Evolutionary conservation across 441 rosid genomes (phyloP).

Genomic region (Erodium texanum): DNA sequence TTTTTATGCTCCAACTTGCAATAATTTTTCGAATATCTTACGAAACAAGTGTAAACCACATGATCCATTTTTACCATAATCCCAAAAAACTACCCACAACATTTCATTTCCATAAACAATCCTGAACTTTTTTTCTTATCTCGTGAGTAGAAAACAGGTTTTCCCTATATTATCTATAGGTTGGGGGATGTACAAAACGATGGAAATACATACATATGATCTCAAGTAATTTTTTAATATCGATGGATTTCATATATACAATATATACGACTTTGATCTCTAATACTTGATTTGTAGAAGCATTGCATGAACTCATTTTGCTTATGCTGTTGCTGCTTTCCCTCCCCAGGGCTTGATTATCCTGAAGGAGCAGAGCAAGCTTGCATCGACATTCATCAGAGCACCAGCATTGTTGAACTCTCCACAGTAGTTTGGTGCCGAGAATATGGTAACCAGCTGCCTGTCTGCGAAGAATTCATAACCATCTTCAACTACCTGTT

Average conservation of each 20-base stretch:
- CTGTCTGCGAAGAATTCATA: slow-evolving; percentile 62
- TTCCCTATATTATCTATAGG: too few species aligned
- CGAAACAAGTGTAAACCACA: too few species aligned
- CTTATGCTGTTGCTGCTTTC: slow-evolving; percentile 7
- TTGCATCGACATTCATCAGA: slow-evolving; percentile 50
- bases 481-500: slow-evolving; percentile 62
- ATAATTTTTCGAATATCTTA: too few species aligned
- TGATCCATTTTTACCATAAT: too few species aligned
- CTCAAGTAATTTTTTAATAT: background rate
- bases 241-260: background rate
- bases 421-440: slow-evolving; percentile 47
- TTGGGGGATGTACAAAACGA: background rate
- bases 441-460: slow-evolving; percentile 23
- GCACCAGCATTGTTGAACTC: slow-evolving; percentile 61
- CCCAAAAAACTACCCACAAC: background rate
- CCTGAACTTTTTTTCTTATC: background rate
- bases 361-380: slow-evolving; percentile 56
- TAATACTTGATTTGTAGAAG: background rate
- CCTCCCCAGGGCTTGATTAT: slow-evolving; percentile 39
- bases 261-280: background rate
- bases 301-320: slow-evolving; percentile 8
- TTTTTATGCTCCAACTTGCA: too few species aligned
- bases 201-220: background rate
- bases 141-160: too few species aligned
- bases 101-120: too few species aligned